Evolutionary conservation across 2,329 filamentous ascomycete genomes (phyloP).

Genomic region (Aspergillus sergii): DNA sequence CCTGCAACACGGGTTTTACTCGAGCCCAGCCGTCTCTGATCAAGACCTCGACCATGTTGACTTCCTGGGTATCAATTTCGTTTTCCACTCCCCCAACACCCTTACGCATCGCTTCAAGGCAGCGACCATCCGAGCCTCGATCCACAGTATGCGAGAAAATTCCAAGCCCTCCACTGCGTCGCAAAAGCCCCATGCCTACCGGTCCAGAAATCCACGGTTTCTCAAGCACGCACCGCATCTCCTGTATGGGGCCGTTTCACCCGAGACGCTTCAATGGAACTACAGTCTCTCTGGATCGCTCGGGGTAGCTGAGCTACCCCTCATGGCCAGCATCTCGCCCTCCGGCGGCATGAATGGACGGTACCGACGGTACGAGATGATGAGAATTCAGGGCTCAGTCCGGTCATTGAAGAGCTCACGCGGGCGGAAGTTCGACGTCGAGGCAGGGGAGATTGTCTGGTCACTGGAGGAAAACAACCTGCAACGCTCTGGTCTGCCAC

Average conservation of each 20-base stretch:
- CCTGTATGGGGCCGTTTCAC: constrained; percentile 51
- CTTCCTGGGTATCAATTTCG: constrained; percentile 53
- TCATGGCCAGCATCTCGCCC: constrained; percentile 46
- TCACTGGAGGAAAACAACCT: constrained; percentile 53
- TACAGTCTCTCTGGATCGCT: constrained; percentile 51
- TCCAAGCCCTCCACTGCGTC: not conserved
- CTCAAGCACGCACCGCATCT: constrained; percentile 55
- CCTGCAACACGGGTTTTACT: constrained; percentile 53
- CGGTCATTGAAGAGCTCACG: constrained; percentile 42
- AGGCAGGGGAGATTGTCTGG: constrained; percentile 53
- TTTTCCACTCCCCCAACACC: constrained; percentile 51
- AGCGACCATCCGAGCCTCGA: constrained; percentile 46
- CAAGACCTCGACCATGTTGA: constrained; percentile 47
- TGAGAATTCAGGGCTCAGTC: constrained; percentile 52
- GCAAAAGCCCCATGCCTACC: constrained; percentile 8
- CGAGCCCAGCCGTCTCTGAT: constrained; percentile 47
- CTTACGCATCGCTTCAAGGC: constrained; percentile 51
- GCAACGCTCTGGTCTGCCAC: constrained; percentile 52
- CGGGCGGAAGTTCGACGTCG: constrained; percentile 41
- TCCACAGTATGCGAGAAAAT: constrained; percentile 16
- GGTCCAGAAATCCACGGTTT: constrained; percentile 43
- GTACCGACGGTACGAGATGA: constrained; percentile 53
- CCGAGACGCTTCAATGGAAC: constrained; percentile 53
- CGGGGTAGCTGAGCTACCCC: constrained; percentile 49
- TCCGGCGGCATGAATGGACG: constrained; percentile 43